Evolutionary conservation across 139 green algal genomes (phyloP).

Genomic region (Marvania coccoides): DNA sequence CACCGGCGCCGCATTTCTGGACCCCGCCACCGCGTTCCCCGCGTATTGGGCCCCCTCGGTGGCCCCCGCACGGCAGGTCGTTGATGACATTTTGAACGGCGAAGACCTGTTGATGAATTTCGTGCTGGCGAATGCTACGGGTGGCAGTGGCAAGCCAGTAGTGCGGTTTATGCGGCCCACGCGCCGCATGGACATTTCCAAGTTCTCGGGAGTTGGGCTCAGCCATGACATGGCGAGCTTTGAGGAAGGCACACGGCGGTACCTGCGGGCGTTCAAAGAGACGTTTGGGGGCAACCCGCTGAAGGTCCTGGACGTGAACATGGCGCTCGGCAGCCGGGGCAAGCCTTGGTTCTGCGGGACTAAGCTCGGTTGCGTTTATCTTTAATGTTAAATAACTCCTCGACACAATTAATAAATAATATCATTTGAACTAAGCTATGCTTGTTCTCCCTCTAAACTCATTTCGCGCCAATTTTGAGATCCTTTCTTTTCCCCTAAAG

Average conservation of each 20-base stretch:
- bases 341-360: neutral
- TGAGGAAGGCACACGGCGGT: neutral
- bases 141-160: neutral
- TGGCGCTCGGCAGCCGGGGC: neutral
- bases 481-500: neutral
- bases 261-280: neutral
- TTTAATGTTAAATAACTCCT: neutral
- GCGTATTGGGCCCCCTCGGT: neutral
- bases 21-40: conserved; percentile 4
- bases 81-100: conserved; percentile 44
- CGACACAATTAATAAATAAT: neutral
- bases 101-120: conserved; percentile 51
- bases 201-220: conserved; percentile 12
- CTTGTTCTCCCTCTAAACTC: too few species aligned
- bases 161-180: conserved; percentile 7
- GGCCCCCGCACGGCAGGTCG: neutral
- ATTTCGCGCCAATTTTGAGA: neutral
- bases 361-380: neutral
- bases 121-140: conserved; percentile 22
- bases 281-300: neutral
- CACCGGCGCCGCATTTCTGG: conserved; percentile 24
- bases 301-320: neutral
- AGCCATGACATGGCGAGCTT: neutral
- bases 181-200: conserved; percentile 20
- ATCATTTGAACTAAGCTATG: neutral